These are phyloP conservation scores for Saitozyma sp. DNA, from an alignment of 768 basidiomycete genomes.

Conservation along the genomic window DNA sequence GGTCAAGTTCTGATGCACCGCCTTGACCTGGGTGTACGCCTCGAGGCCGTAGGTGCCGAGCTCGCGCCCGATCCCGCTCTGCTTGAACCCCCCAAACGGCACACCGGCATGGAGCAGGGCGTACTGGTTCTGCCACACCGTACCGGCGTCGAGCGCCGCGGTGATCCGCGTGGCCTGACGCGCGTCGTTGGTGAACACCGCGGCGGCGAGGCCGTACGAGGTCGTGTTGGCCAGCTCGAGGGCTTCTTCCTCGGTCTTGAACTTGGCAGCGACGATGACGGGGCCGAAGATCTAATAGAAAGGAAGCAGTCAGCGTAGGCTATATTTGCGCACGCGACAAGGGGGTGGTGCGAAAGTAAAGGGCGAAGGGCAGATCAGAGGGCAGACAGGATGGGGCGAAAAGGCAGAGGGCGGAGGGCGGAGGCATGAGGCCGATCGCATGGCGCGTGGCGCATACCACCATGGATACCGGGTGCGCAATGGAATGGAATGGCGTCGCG, in stretches of 20 bases:
- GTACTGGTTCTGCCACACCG: conserved; percentile 78
- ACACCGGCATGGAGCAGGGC: conserved; percentile 68
- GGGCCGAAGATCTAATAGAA: conserved; percentile 83
- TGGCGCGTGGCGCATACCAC: no score
- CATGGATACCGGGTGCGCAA: no score
- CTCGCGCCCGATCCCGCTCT: conserved; percentile 76
- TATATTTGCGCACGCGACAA: neutral
- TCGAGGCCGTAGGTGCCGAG: conserved; percentile 70
- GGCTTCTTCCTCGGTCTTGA: conserved; percentile 83
- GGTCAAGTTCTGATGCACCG: conserved; percentile 65
- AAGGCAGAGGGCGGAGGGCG: neutral
- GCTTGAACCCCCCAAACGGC: conserved; percentile 86
- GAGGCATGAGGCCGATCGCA: no score
- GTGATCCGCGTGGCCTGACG: conserved; percentile 70
- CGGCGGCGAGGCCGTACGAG: conserved; percentile 81
- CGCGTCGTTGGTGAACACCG: conserved; percentile 78
- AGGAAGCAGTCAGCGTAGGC: conserved; percentile 4
- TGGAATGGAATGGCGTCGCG: no score
- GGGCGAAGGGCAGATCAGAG: neutral
- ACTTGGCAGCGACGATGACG: conserved; percentile 78
- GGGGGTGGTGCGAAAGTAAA: neutral
- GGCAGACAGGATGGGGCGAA: conserved; percentile 12
- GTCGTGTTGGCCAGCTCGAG: conserved; percentile 82
- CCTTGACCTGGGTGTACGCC: conserved; percentile 66
- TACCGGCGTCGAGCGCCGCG: conserved; percentile 75